Base-by-base conservation (phyloP, 2,329 filamentous ascomycete species). In the Beauveria sp. region DNA sequence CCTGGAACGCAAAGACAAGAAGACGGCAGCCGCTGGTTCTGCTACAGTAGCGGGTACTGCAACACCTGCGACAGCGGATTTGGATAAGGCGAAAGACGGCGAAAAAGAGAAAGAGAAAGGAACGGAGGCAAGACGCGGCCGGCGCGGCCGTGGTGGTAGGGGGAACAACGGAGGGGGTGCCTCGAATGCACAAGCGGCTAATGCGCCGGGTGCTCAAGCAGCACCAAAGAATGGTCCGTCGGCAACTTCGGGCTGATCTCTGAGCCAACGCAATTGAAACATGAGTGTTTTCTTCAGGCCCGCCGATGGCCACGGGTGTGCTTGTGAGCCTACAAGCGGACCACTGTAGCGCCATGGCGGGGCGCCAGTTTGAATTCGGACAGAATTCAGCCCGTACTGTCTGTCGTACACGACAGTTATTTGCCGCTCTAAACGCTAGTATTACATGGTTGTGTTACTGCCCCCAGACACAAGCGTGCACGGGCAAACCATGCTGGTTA, bases 1-100 rank as follows among this genome's bases (percentile, higher is more conserved):
- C 1, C 77, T 96, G 26, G 93, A 96, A 75, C 84, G 89, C 55
- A 91, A 90, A 72, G 88, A 90, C 52, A 79, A 79, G 69, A 79
- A 78, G 64, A 70, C 73, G 12, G 64, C 69, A 5, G 66, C 66
- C 40, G 46, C 61, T 10, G 58, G 55, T 16, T 45, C 53, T 18
- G 49, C 46, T 10, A 34, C 58, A 5, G 61, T 61, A 38, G 51
- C 62, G 10, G 53, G 58, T 16, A 47, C 26, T 18, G 18, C 64
- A 22, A 22, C 61, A 40, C 12, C 65, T 26, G 55, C 60, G 14
- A 47, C 50, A 30, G 45, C 61, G 24, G 60, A 52, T 3, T 53
- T 51, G n/a, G 60, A 58, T 14, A 70, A 67, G 60, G 56, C 55
- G 6, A 67, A 68, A 46, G 67, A 70, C 59, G 64, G 64, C 47